Base-by-base conservation (phyloP, 208 protist genomes). In the Leishmania tarentolae region DNA sequence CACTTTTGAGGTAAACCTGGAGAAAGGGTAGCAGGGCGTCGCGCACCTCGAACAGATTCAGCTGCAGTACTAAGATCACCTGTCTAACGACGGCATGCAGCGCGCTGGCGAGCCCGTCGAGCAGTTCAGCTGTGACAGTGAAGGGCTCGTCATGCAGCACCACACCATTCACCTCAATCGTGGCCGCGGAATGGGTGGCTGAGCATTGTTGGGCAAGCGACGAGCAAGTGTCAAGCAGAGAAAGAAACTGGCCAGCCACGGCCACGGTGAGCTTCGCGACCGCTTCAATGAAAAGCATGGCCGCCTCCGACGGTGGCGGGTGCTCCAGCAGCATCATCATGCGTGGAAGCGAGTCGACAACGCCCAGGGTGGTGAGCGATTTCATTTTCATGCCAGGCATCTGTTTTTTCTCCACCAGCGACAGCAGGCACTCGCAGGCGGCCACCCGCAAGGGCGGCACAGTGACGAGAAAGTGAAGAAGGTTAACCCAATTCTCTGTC, bases 351-450 rank as follows among this genome's bases (percentile, higher is more conserved):
- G 86, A 40, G 28, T 93, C 91, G 2, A 93, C 83, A n/a, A 97
- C 84, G 70, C 86, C 86, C 35, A 97, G 73, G 44, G 81, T 76
- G 2, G 83, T 69, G 52, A 97, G 75, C 24, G 90, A 90, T 35
- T 90, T 85, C 78, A 91, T 83, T 84, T 97, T 97, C 21, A 88
- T 83, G 0, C 84, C 90, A 2, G 93, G 88, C 59, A 94, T 78
- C 81, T 97, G 93, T 80, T 97, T 97, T 83, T 97, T 97, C 65
- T 87, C 87, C 13, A 94, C 89, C 28, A 97, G 79, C 31, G 88
- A 86, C 35, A 88, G 74, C 6, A 97, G 53, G 50, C 91, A 95
- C 76, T 92, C 91, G 75, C 87, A 93, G 35, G 90, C 93, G 4
- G 86, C 86, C 21, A 85, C 75, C 28, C 89, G 85, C 72, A 90